Percentiles rank a stretch among this genome's conserved stretches.
phyloP scores from a whole-genome alignment of 257 asterid genomes.

The Primulina huaijiensis region DNA sequence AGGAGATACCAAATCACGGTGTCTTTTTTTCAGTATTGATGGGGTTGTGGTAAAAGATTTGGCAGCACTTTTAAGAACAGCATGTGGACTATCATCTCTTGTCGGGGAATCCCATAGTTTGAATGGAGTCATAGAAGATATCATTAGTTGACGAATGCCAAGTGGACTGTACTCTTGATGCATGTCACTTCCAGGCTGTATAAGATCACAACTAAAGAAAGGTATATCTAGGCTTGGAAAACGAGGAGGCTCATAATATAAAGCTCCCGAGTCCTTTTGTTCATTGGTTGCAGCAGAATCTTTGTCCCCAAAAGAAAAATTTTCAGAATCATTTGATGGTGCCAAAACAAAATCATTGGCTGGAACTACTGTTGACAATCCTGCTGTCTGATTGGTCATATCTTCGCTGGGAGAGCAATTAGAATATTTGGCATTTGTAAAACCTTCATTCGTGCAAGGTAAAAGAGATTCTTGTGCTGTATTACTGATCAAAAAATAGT shows the following conservation, averaged over 20 bases:
- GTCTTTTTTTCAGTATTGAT: constrained; percentile 85
- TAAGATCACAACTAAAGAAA: constrained; percentile 85
- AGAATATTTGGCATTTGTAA: constrained; percentile 35
- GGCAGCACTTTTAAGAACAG: constrained; percentile 84
- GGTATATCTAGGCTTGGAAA: constrained; percentile 90
- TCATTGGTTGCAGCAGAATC: constrained; percentile 32
- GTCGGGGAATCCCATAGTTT: constrained; percentile 94
- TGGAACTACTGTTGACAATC: constrained; percentile 43
- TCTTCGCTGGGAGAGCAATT: constrained; percentile 37
- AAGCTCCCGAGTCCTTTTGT: constrained; percentile 54
- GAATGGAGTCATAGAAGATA: constrained; percentile 70
- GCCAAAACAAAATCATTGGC: constrained; percentile 50
- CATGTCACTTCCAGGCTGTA: constrained; percentile 68
- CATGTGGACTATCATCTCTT: constrained; percentile 72
- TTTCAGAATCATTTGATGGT: constrained; percentile 38
- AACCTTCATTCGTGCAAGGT: constrained; percentile 36
- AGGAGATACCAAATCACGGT: constrained; percentile 83
- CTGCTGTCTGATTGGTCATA: constrained; percentile 35
- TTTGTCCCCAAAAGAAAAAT: constrained; percentile 36
- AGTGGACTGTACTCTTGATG: constrained; percentile 95
- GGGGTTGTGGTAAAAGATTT: constrained; percentile 77
- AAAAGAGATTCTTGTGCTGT: constrained; percentile 36
- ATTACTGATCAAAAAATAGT: constrained; percentile 36
- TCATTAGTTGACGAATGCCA: constrained; percentile 92
- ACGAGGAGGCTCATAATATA: constrained; percentile 91